These are phyloP conservation scores for Corynespora cassiicola DNA, from an alignment of 2,329 filamentous ascomycete species.

Conservation along the genomic window DNA sequence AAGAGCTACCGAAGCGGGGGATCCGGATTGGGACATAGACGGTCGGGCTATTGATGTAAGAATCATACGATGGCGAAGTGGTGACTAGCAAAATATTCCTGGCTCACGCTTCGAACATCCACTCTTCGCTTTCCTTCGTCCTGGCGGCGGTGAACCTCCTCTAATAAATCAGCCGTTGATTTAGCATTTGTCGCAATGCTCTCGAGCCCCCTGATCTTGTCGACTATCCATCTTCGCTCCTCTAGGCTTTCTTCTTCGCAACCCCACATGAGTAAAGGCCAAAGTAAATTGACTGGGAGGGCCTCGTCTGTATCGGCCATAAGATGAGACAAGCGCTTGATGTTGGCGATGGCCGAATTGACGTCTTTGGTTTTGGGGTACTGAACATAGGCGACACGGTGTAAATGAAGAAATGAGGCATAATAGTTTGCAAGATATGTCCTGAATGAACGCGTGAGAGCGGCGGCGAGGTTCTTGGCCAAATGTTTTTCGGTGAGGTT, in stretches of 20 bases:
- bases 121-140: conserved; percentile 44
- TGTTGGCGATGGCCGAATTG: conserved; percentile 55
- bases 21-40: too few relatives aligned
- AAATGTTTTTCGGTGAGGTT: conserved; percentile 57
- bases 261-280: conserved; percentile 64
- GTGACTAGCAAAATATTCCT: conserved; percentile 57
- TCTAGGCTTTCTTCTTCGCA: conserved; percentile 59
- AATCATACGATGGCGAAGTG: conserved; percentile 61
- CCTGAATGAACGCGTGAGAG: conserved; percentile 61
- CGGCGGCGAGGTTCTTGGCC: conserved; percentile 56
- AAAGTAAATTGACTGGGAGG: conserved; percentile 63
- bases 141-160: conserved; percentile 47
- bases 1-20: too few relatives aligned
- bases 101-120: conserved; percentile 48
- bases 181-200: conserved; percentile 49
- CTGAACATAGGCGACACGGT: conserved; percentile 63
- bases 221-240: conserved; percentile 59
- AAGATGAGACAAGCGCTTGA: conserved; percentile 55
- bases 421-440: conserved; percentile 65
- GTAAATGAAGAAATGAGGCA: conserved; percentile 62
- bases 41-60: too few relatives aligned
- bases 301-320: conserved; percentile 55
- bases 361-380: conserved; percentile 61
- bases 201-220: conserved; percentile 53
- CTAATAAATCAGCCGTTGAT: conserved; percentile 47